These are phyloP conservation scores for Mariannaea sp. DNA, from an alignment of 2,329 filamentous ascomycete genomes.

Conservation along the genomic window DNA sequence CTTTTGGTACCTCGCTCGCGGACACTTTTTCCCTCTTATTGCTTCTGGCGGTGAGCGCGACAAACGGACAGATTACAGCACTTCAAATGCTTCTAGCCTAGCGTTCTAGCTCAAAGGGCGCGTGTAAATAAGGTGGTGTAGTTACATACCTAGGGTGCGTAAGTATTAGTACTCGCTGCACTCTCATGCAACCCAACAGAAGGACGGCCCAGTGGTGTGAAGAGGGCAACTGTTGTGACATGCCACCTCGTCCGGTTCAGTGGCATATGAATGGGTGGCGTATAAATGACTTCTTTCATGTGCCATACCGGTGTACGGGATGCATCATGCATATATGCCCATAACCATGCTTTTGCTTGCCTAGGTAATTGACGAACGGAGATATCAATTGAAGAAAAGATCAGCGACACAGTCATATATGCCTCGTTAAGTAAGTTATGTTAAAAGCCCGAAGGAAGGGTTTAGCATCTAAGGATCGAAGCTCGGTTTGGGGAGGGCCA, in stretches of 20 bases:
- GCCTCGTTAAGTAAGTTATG: background rate
- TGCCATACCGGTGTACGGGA: background rate
- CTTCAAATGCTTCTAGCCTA: constrained; percentile 3
- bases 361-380: background rate
- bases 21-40: background rate
- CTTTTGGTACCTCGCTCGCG: background rate
- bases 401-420: constrained; percentile 14
- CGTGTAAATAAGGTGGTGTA: background rate
- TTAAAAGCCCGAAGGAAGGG: too few species aligned
- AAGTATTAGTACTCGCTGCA: background rate
- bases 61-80: background rate
- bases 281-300: background rate
- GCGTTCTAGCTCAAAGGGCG: background rate
- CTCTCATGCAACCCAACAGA: background rate
- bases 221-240: constrained; percentile 4
- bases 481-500: too few species aligned
- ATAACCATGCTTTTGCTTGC: background rate
- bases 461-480: too few species aligned
- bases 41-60: constrained; percentile 15
- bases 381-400: constrained; percentile 5
- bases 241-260: background rate
- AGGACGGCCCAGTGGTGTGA: constrained; percentile 5
- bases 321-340: constrained; percentile 1
- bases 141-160: background rate
- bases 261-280: background rate